Evolutionary conservation across 1,284 basidiomycete species (phyloP).

Genomic region (Puccinia hordei): DNA sequence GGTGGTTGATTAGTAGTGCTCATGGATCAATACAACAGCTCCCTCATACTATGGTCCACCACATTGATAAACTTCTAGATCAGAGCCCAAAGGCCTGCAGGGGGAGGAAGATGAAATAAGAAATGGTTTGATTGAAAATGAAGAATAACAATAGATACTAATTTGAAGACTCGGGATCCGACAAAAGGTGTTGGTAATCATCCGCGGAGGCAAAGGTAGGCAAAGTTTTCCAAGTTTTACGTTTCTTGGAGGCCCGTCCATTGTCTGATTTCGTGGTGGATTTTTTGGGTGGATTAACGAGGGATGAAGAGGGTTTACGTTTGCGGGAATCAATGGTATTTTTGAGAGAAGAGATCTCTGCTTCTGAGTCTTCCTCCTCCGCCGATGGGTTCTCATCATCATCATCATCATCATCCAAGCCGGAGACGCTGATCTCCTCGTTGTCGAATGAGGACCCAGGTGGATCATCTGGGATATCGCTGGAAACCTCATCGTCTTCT

Average conservation of each 20-base stretch:
- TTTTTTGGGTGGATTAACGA: conserved; percentile 53
- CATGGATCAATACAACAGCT: too few species aligned
- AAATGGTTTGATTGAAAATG: too few species aligned
- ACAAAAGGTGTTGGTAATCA: conserved; percentile 90
- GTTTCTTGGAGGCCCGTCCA: conserved; percentile 61
- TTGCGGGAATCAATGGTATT: conserved; percentile 39
- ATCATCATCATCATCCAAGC: conserved; percentile 57
- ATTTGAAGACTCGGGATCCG: conserved; percentile 58
- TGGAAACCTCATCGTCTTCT: conserved; percentile 63
- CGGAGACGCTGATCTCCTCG: conserved; percentile 55
- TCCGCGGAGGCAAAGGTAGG: conserved; percentile 93
- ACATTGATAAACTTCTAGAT: too few species aligned
- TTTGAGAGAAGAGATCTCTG: not conserved
- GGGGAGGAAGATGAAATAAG: too few species aligned
- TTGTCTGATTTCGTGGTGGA: conserved; percentile 59
- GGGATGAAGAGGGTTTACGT: conserved; percentile 45
- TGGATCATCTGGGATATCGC: too few species aligned
- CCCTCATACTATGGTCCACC: too few species aligned
- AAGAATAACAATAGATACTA: too few species aligned
- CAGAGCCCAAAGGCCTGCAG: too few species aligned
- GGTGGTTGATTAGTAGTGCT: too few species aligned
- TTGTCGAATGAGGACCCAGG: not conserved
- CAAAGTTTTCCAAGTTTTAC: conserved; percentile 70
- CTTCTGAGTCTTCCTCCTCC: not conserved
- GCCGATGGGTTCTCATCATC: not conserved